Evolutionary conservation across 805 yeast species (phyloP).

Genomic region (Starmerella ratchasimensis): DNA sequence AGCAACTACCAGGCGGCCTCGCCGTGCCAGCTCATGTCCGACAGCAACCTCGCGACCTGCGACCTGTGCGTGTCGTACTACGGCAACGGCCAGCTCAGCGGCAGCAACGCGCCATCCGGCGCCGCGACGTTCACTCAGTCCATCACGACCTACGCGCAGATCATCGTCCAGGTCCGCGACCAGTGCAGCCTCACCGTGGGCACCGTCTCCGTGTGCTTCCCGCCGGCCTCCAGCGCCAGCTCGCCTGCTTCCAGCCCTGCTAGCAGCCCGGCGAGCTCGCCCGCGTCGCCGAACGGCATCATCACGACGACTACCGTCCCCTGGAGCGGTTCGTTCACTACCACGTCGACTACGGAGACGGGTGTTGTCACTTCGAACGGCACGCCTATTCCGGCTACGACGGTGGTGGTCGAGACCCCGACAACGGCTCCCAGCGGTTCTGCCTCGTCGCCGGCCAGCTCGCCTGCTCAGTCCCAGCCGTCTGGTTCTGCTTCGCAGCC

Average conservation of each 20-base stretch:
- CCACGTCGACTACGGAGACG: not conserved
- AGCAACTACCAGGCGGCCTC: not conserved
- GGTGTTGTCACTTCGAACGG: not conserved
- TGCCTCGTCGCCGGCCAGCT: not conserved
- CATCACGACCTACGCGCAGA: not conserved
- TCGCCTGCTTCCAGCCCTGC: not conserved
- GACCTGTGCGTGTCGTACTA: conserved; percentile 5
- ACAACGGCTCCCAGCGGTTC: not conserved
- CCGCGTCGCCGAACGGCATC: not conserved
- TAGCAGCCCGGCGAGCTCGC: not conserved
- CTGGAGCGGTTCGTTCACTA: not conserved
- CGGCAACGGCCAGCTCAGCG: not conserved
- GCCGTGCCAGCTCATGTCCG: not conserved
- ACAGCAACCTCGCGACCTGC: not conserved
- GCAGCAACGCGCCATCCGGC: no score
- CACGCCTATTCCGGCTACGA: not conserved
- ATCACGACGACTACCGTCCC: conserved; percentile 1
- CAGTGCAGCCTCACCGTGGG: not conserved
- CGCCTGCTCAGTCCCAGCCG: not conserved
- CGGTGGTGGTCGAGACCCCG: not conserved
- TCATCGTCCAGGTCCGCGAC: not conserved
- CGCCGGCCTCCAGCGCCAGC: not conserved
- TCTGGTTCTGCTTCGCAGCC: not conserved
- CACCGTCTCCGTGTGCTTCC: not conserved
- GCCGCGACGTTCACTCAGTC: not conserved